These are phyloP conservation scores for Plantago elongata DNA, from an alignment of 257 asterid species.

Conservation along the genomic window DNA sequence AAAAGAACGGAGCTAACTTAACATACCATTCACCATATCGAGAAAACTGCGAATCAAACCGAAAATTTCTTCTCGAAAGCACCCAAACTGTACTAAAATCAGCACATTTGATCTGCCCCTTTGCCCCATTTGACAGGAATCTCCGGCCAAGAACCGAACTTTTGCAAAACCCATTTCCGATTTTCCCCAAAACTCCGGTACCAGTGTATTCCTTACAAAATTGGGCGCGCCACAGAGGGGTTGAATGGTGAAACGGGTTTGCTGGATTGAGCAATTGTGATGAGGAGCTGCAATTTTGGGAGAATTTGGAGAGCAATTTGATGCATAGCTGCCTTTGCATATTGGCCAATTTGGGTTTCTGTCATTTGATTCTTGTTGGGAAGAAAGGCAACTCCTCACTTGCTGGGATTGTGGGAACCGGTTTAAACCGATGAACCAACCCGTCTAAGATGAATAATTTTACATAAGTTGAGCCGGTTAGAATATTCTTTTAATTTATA, in stretches of 20 bases:
- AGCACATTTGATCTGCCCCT: conserved; percentile 24
- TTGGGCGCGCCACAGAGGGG: conserved; percentile 25
- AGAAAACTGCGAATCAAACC: conserved; percentile 26
- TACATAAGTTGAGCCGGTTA: too few species aligned
- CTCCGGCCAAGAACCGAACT: conserved; percentile 20
- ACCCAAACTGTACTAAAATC: conserved; percentile 16
- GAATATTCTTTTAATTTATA: too few species aligned
- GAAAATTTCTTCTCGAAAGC: conserved; percentile 22
- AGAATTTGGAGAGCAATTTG: conserved; percentile 32
- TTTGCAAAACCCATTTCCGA: conserved; percentile 21
- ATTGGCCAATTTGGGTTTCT: conserved; percentile 4
- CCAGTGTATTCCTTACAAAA: conserved; percentile 9
- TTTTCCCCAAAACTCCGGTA: conserved; percentile 23
- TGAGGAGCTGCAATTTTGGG: conserved; percentile 24
- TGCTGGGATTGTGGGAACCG: too few species aligned
- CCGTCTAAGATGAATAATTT: too few species aligned
- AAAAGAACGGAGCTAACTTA: too few species aligned
- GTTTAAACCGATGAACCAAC: too few species aligned
- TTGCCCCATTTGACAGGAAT: conserved; percentile 20
- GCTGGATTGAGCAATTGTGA: conserved; percentile 19
- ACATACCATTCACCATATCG: too few species aligned
- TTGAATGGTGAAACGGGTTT: conserved; percentile 19
- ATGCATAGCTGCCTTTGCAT: conserved; percentile 36
- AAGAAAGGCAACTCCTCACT: too few species aligned
- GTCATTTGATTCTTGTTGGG: too few species aligned